Conservation (phyloP, 1,139 yeast species). For the Tardiomyces digboiensis region DNA sequence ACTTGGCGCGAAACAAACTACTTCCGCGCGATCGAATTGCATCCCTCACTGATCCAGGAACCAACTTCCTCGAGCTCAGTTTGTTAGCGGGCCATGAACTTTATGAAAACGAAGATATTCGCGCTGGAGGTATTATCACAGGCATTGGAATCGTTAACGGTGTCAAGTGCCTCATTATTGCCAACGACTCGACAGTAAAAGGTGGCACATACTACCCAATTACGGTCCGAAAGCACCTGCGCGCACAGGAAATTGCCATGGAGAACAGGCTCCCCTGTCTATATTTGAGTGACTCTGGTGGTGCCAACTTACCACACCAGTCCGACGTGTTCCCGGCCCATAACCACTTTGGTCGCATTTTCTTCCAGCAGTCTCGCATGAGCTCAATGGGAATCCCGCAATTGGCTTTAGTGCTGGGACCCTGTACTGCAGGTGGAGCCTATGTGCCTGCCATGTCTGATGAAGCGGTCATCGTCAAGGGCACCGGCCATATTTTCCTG, state of each 20-base stretch:
- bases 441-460: constrained; percentile 30
- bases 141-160: constrained; percentile 27
- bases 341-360: constrained; percentile 28
- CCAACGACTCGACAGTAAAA: constrained; percentile 28
- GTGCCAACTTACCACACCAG: constrained; percentile 29
- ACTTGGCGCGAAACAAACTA: constrained; percentile 23
- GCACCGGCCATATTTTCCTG: constrained; percentile 27
- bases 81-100: constrained; percentile 24
- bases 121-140: constrained; percentile 28
- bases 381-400: constrained; percentile 27
- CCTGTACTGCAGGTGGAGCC: constrained; percentile 32
- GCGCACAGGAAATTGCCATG: constrained; percentile 28
- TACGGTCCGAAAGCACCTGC: constrained; percentile 26
- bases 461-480: constrained; percentile 27
- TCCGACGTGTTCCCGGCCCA: constrained; percentile 29
- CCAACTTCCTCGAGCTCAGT: constrained; percentile 24
- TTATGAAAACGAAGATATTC: constrained; percentile 24
- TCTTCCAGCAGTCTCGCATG: constrained; percentile 26
- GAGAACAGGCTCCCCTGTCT: constrained; percentile 26
- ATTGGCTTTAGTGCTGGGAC: constrained; percentile 26
- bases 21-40: constrained; percentile 26
- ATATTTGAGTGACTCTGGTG: constrained; percentile 27
- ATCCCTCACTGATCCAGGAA: constrained; percentile 25
- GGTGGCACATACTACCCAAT: constrained; percentile 30
- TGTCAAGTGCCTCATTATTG: constrained; percentile 24